Evolutionary conservation across 352 stramenopile genomes (phyloP), one percentile per base, ranked within the genome.

Genomic region (Phytophthora sansomeana): DNA sequence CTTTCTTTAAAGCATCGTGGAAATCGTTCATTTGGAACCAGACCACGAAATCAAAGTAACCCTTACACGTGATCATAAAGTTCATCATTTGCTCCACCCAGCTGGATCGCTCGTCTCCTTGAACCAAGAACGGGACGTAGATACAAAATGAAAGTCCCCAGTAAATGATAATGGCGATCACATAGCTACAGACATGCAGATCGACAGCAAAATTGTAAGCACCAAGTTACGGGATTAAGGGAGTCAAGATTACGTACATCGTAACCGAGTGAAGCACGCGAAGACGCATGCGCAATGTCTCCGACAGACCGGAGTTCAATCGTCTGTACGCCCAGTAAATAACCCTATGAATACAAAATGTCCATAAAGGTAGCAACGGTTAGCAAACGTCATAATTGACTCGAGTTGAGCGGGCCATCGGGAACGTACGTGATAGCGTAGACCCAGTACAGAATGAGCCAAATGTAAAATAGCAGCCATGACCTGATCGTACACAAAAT

Each of bases 91-190:
- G 85, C 35, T 69, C 71, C 10, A 96, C 64, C 70, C 75, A 70
- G 32, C 59, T 66, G 14, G 68, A 74, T 32, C 80, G 76, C 16
- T 78, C 82, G 7, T 85, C 38, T 2, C 71, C 72, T 65, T 92
- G 70, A n/a, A 92, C 72, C 26, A 96, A 62, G 58, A 94, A 96
- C 43, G 88, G 88, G 56, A 96, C 85, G 69, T 95, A 96, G 61
- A 95, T 75, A 57, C 80, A 76, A 65, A 96, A 95, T 14, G 85
- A 94, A 63, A 96, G 66, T 13, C 81, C 83, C 88, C 88, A 96
- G 74, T 96, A 96, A 57, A 96, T 93, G 72, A 96, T 93, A 62
- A 96, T 95, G n/a, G 88, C 88, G 35, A 96, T 94, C 63, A 96
- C 87, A 49, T 95, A 95, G 42, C 86, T 94, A 50, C 26, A 36